Percentiles rank a stretch among this genome's conserved stretches.
Conservation (phyloP, 208 protist genomes). For the Crithidia brevicula region DNA sequence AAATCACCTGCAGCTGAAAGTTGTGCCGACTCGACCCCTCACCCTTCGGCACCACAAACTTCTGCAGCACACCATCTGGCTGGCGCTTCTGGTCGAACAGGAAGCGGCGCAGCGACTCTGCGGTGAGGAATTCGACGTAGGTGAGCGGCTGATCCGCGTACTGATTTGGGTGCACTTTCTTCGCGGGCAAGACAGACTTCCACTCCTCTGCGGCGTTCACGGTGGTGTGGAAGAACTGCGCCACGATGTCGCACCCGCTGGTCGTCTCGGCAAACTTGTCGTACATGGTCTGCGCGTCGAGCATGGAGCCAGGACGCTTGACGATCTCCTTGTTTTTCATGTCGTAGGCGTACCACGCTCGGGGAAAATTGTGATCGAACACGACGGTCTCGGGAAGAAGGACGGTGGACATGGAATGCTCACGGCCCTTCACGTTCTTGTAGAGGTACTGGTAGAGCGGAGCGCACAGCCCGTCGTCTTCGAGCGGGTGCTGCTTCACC, state of each 20-base stretch:
- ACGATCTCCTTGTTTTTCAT: constrained; percentile 77
- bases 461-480: constrained; percentile 84
- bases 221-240: constrained; percentile 85
- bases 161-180: constrained; percentile 14
- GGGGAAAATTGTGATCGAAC: constrained; percentile 95
- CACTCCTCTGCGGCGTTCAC: constrained; percentile 53
- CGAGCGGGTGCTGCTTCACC: constrained; percentile 79
- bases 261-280: constrained; percentile 53
- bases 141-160: constrained; percentile 58
- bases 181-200: constrained; percentile 28
- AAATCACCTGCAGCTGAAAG: constrained; percentile 85
- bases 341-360: constrained; percentile 92
- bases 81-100: constrained; percentile 80
- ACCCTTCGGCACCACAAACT: constrained; percentile 89
- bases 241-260: constrained; percentile 71
- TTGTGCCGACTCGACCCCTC: constrained; percentile 70
- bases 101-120: constrained; percentile 75
- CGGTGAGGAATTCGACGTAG: constrained; percentile 89
- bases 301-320: constrained; percentile 82
- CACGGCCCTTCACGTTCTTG: constrained; percentile 84
- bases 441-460: constrained; percentile 86
- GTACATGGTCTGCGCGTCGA: constrained; percentile 88
- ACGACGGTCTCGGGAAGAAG: constrained; percentile 89
- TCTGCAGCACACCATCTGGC: constrained; percentile 90
- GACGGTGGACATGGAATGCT: constrained; percentile 62